Base-by-base conservation (phyloP, 78 protist genomes). In the Protostelium mycophagum region DNA sequence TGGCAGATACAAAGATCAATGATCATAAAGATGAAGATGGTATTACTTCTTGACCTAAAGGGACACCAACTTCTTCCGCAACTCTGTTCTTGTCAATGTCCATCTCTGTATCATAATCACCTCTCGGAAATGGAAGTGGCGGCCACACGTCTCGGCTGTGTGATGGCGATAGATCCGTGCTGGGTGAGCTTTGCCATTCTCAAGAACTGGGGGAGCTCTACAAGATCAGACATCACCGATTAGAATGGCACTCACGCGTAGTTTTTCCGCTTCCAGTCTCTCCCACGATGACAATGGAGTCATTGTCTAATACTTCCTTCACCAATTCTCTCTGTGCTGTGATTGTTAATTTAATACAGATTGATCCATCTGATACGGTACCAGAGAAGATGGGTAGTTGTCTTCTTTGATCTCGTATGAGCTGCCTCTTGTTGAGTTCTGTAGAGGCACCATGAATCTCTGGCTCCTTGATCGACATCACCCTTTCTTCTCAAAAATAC, bases 141-240 rank as follows among this genome's bases (percentile, higher is more conserved):
- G 16, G 99, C 99, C 34, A 98, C 98, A 84, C 98, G 86, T 37
- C 97, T 89, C 28, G 97, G 97, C 37, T 96, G 97, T 23, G 97
- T 96, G 73, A 92, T 83, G 9, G 89, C 96, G 28, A 96, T 86
- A 0, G 84, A 86, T 1, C 89, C 93, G 0, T 87, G 73, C 16
- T 16, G 5, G 73, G 31, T 25, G 31, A 51, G 73, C 5, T 16
- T 16, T 51, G 73, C 73, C 73, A 16, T 16, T 16, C 73, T 5
- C 5, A 51, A 16, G 73, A 51, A 51, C 73, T 51, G 73, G 31
- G 73, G 73, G 73, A 51, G 73, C 73, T 51, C 73, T 51, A 51
- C 73, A 5, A 51, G 31, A 51, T 51, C 73, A 51, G 73, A 51
- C 31, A 51, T 51, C 31, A 51, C 73, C 16, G 5, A 16, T 25